A percentile compares a stretch with the other conserved stretches of the same genome.
Evolutionary conservation across 2,329 filamentous ascomycete genomes (phyloP).

Genomic region (Onygenales sp.): DNA sequence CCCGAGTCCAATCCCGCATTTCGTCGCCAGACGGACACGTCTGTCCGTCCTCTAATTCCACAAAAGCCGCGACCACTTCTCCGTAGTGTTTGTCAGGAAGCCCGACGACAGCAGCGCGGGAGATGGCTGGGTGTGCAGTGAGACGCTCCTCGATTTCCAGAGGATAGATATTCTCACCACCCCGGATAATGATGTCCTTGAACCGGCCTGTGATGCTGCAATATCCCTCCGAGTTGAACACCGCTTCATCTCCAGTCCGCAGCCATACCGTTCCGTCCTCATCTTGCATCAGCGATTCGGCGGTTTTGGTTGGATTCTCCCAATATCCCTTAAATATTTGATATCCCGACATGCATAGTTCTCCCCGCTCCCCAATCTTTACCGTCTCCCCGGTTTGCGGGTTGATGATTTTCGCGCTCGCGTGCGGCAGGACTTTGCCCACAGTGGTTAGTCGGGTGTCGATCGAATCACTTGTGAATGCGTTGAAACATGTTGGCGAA

Average conservation of each 20-base stretch:
- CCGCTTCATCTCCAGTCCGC: constrained; percentile 53
- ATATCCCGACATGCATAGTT: constrained; percentile 71
- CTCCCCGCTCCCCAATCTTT: constrained; percentile 58
- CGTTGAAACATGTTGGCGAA: constrained; percentile 71
- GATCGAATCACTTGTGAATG: constrained; percentile 63
- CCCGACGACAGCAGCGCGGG: constrained; percentile 59
- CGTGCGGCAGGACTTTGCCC: constrained; percentile 66
- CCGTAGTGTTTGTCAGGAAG: constrained; percentile 62
- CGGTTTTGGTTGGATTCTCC: constrained; percentile 65
- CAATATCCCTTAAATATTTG: constrained; percentile 55
- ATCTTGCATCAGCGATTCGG: constrained; percentile 60
- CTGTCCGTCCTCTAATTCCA: constrained; percentile 24
- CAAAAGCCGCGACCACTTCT: constrained; percentile 61
- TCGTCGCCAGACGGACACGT: constrained; percentile 42
- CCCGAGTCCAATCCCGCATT: constrained; percentile 53
- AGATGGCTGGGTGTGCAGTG: constrained; percentile 52
- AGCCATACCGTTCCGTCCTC: constrained; percentile 50
- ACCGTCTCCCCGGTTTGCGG: constrained; percentile 51
- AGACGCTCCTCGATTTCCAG: constrained; percentile 67
- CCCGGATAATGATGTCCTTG: constrained; percentile 72
- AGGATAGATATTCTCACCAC: constrained; percentile 64
- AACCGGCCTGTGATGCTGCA: constrained; percentile 66
- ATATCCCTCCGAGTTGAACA: constrained; percentile 50
- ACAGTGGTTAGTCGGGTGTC: constrained; percentile 60
- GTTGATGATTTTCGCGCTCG: constrained; percentile 68